Conservation (phyloP, 805 yeast species). For the Pichia ethanolica region DNA sequence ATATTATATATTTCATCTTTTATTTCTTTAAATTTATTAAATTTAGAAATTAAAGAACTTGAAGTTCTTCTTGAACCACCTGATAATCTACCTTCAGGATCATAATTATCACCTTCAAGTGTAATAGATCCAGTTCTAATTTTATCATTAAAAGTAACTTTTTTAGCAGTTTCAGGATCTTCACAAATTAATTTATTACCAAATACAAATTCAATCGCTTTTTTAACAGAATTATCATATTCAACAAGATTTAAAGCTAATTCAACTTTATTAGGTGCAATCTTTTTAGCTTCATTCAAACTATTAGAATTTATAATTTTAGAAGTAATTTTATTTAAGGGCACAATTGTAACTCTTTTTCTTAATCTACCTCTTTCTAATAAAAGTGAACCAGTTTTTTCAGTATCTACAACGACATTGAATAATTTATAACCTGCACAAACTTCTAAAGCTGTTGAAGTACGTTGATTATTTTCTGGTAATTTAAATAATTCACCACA, state of each 20-base stretch:
- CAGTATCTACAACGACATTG: constrained; percentile 86
- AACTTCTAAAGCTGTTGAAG: constrained; percentile 80
- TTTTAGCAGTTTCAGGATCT: constrained; percentile 82
- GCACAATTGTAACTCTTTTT: constrained; percentile 84
- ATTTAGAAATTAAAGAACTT: constrained; percentile 50
- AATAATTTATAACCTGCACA: constrained; percentile 90
- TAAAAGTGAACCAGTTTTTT: constrained; percentile 73
- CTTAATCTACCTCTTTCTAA: constrained; percentile 71
- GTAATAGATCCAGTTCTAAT: constrained; percentile 81
- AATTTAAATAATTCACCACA: constrained; percentile 79
- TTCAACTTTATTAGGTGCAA: constrained; percentile 81
- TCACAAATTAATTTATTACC: constrained; percentile 85
- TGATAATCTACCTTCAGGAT: constrained; percentile 90
- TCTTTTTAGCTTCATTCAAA: constrained; percentile 58
- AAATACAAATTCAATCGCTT: constrained; percentile 88
- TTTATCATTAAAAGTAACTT: constrained; percentile 78
- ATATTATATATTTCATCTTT: constrained; percentile 37
- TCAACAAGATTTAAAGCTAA: constrained; percentile 79
- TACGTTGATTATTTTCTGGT: constrained; percentile 45
- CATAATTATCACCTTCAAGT: constrained; percentile 87
- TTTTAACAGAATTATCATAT: constrained; percentile 58
- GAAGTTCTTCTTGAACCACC: constrained; percentile 80
- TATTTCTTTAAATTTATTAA: constrained; percentile 49
- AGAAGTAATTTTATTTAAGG: constrained; percentile 77
- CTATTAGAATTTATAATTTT: constrained; percentile 43